Evolutionary conservation across 371 early-diverging fungal genomes (phyloP).

Genomic region (Mucor racemosus): DNA sequence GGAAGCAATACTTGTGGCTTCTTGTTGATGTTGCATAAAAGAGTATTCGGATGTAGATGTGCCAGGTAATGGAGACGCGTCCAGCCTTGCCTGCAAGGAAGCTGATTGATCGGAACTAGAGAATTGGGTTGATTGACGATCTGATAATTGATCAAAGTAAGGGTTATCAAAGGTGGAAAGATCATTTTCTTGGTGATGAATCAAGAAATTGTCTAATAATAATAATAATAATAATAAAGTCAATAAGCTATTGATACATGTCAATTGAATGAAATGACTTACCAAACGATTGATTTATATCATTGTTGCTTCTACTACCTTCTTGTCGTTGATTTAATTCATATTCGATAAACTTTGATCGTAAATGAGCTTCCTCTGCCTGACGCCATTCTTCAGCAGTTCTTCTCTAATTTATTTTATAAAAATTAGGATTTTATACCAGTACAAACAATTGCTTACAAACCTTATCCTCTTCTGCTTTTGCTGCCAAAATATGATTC

Average conservation of each 20-base stretch:
- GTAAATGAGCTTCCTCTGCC: conserved; percentile 33
- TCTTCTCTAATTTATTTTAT: conserved; percentile 17
- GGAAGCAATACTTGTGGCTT: conserved; percentile 13
- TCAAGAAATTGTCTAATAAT: neutral
- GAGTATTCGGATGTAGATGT: conserved; percentile 8
- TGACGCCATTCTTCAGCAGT: conserved; percentile 36
- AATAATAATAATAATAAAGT: neutral
- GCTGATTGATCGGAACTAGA: neutral
- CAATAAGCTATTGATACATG: neutral
- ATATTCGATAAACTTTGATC: conserved; percentile 31
- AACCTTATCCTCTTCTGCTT: conserved; percentile 33
- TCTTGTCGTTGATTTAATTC: conserved; percentile 24
- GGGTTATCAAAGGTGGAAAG: neutral
- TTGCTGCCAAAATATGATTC: conserved; percentile 29
- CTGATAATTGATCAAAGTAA: neutral
- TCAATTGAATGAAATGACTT: neutral
- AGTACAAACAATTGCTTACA: neutral
- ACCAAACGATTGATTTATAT: neutral
- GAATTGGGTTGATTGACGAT: conserved; percentile 4
- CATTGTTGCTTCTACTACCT: neutral
- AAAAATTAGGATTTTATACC: neutral
- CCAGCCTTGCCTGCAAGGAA: conserved; percentile 18
- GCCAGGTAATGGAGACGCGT: neutral
- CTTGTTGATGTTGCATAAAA: neutral
- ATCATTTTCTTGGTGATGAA: neutral